Conservation (phyloP, 2,329 filamentous ascomycete species). For the Fusarium siculi region DNA sequence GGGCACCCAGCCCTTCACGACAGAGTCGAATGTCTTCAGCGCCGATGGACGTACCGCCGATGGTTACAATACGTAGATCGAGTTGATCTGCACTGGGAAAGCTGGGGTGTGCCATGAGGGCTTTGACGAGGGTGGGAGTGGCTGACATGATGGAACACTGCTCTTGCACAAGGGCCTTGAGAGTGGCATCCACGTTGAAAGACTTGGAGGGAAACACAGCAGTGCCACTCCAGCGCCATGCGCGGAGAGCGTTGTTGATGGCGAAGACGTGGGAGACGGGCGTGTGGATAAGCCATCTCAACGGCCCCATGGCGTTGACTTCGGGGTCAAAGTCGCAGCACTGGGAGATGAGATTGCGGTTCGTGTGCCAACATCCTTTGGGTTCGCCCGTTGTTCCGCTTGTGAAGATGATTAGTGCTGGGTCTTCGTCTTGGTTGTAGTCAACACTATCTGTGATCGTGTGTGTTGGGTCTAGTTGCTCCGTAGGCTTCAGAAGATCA, state of each 20-base stretch:
- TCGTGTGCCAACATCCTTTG: slow-evolving; percentile 57
- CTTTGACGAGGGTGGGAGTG: slow-evolving; percentile 52
- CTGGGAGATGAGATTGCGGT: slow-evolving; percentile 53
- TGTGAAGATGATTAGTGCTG: slow-evolving; percentile 58
- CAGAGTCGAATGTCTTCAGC: slow-evolving; percentile 49
- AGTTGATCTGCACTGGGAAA: slow-evolving; percentile 44
- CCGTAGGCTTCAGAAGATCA: slow-evolving; percentile 5
- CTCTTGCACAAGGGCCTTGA: slow-evolving; percentile 47
- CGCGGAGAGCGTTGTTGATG: slow-evolving; percentile 52
- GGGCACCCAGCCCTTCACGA: slow-evolving; percentile 46
- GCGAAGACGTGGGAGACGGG: slow-evolving; percentile 53
- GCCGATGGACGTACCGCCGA: slow-evolving; percentile 49
- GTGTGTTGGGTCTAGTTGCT: background rate
- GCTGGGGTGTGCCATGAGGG: slow-evolving; percentile 45
- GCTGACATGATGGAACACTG: slow-evolving; percentile 53
- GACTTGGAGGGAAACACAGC: slow-evolving; percentile 50
- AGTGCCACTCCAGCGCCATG: slow-evolving; percentile 50
- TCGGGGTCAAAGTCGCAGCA: slow-evolving; percentile 52
- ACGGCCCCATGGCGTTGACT: slow-evolving; percentile 40
- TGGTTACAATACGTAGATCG: slow-evolving; percentile 48
- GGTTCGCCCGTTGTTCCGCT: slow-evolving; percentile 61
- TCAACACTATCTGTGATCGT: background rate
- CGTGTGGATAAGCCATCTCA: slow-evolving; percentile 53
- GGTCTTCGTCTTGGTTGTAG: slow-evolving; percentile 30
- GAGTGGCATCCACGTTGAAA: slow-evolving; percentile 49